Conservation (phyloP, 345 rosid genomes). For the Kandelia obovata region DNA sequence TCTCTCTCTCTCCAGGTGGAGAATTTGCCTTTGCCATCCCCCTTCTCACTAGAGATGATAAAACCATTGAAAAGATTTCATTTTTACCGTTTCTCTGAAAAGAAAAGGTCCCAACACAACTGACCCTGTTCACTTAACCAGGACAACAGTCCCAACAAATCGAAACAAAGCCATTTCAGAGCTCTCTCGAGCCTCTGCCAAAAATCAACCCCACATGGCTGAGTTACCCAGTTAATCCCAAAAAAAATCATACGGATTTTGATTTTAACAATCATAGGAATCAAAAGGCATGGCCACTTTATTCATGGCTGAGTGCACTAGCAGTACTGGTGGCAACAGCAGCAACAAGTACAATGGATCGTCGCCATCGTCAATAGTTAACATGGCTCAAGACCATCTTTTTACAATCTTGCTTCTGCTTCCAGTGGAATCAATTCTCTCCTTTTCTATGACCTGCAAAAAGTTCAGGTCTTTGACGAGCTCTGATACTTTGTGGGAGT, state of each 20-base stretch:
- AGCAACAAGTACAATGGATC: not conserved
- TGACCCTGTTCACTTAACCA: not conserved
- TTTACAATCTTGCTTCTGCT: slow-evolving; percentile 70
- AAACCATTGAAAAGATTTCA: not conserved
- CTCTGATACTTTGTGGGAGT: slow-evolving; percentile 75
- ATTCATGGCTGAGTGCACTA: slow-evolving; percentile 38
- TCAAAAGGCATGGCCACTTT: not conserved
- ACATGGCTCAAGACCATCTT: slow-evolving; percentile 62
- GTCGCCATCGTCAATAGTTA: slow-evolving; percentile 24
- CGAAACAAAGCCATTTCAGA: not conserved
- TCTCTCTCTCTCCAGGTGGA: not conserved
- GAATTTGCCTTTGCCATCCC: not conserved
- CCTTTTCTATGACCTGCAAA: slow-evolving; percentile 70
- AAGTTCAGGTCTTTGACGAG: slow-evolving; percentile 46
- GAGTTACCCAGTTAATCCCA: not conserved
- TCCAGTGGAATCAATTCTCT: slow-evolving; percentile 67
- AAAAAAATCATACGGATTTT: not conserved
- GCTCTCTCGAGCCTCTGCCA: not conserved
- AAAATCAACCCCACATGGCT: not conserved
- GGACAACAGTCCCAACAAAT: not conserved
- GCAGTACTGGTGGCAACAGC: slow-evolving; percentile 7
- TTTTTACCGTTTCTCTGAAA: not conserved
- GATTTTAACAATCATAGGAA: not conserved
- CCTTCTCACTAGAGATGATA: not conserved
- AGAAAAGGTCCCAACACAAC: not conserved